phyloP scores from a whole-genome alignment of 176 grass and related monocot species.

The Eleusine indica region DNA sequence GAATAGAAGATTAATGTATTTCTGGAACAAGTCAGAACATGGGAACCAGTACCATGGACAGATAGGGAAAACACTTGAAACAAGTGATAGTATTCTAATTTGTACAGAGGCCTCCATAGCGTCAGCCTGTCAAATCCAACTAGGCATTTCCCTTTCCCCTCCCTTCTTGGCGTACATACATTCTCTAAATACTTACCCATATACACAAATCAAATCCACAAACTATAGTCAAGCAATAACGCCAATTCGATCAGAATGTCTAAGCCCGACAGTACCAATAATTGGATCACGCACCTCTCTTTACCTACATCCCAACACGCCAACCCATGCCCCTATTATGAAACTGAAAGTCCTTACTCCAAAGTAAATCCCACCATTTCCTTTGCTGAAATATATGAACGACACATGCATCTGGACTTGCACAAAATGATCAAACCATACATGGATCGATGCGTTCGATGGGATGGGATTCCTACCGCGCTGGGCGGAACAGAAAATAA shows the following conservation, averaged over 20 bases:
- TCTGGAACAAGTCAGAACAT: background rate
- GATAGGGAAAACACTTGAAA: background rate
- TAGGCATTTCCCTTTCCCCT: background rate
- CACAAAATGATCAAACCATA: background rate
- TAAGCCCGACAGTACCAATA: background rate
- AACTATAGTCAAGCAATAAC: background rate
- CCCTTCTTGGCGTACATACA: background rate
- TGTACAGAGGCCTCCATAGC: background rate
- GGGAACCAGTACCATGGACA: background rate
- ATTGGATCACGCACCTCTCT: background rate
- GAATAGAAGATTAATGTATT: background rate
- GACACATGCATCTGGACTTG: too few relatives aligned
- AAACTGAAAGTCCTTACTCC: background rate
- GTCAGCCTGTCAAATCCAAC: background rate
- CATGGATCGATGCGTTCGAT: background rate
- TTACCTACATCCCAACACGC: background rate
- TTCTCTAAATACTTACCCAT: background rate
- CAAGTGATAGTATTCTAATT: background rate
- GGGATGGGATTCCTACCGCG: background rate
- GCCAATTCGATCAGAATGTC: background rate
- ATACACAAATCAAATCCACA: background rate
- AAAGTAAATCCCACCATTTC: background rate
- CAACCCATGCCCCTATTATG: background rate
- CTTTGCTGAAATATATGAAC: background rate
- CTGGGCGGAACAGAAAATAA: background rate